Percentiles rank a stretch among this genome's conserved stretches.
Conservation (phyloP, 2,329 filamentous ascomycete species). For the Arthrobotrys musiformis region DNA sequence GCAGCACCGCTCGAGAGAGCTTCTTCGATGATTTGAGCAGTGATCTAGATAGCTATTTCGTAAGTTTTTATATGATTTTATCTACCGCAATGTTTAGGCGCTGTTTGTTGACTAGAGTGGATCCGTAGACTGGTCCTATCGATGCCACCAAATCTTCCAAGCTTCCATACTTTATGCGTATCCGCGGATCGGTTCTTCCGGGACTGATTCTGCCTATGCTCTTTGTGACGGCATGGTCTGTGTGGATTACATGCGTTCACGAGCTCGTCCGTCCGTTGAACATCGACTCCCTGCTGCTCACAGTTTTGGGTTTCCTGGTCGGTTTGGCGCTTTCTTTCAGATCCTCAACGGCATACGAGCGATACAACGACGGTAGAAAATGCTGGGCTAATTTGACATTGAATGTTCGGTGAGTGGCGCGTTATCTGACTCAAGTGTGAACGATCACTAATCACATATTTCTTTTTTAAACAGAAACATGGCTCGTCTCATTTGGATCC, state of each 20-base stretch:
- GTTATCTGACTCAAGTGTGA: background rate
- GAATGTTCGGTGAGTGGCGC: slow-evolving; percentile 60
- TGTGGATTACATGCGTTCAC: slow-evolving; percentile 71
- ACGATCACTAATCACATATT: background rate
- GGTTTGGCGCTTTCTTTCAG: slow-evolving; percentile 81
- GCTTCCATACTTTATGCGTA: slow-evolving; percentile 78
- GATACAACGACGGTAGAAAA: slow-evolving; percentile 73
- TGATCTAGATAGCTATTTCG: slow-evolving; percentile 54
- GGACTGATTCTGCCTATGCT: slow-evolving; percentile 77
- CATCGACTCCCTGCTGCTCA: slow-evolving; percentile 76
- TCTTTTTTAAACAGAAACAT: slow-evolving; percentile 64
- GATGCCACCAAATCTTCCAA: slow-evolving; percentile 79
- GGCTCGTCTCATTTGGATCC: slow-evolving; percentile 82
- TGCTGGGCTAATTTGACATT: slow-evolving; percentile 72
- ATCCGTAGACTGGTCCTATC: slow-evolving; percentile 68
- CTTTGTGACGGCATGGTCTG: slow-evolving; percentile 74
- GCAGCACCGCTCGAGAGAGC: slow-evolving; percentile 14
- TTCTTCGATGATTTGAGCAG: slow-evolving; percentile 51
- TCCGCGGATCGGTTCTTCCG: slow-evolving; percentile 79
- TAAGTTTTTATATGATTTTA: background rate
- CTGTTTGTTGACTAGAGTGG: background rate
- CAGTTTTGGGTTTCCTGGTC: slow-evolving; percentile 83
- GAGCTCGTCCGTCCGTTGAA: slow-evolving; percentile 66
- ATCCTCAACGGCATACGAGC: slow-evolving; percentile 80
- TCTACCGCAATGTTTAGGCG: background rate